phyloP scores from a whole-genome alignment of 192 early-diverging fungal genomes.

The Entomortierella chlamydospora region DNA sequence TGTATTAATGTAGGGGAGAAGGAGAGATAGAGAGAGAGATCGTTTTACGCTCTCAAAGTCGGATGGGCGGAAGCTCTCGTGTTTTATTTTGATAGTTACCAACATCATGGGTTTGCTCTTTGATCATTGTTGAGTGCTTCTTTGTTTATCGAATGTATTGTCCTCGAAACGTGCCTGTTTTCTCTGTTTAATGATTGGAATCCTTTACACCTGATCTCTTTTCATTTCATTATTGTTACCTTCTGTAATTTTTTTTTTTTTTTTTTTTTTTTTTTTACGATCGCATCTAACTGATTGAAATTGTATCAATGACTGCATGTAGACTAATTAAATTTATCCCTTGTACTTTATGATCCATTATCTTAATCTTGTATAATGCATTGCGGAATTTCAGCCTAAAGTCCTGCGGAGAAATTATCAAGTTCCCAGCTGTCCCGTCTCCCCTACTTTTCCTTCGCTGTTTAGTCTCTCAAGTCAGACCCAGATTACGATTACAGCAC shows the following conservation, averaged over 20 bases:
- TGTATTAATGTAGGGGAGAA: too few species aligned
- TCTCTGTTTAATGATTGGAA: neutral
- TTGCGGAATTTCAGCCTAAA: neutral
- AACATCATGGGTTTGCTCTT: neutral
- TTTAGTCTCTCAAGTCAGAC: neutral
- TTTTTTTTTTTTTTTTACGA: neutral
- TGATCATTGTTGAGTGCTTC: neutral
- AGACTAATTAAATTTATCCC: neutral
- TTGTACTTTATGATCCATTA: neutral
- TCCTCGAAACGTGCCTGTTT: neutral
- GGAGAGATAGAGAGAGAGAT: neutral
- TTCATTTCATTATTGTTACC: neutral
- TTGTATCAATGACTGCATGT: neutral
- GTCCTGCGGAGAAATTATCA: slow-evolving; percentile 1
- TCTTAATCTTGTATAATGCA: neutral
- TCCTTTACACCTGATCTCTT: neutral
- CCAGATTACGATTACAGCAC: too few species aligned
- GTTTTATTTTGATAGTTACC: neutral
- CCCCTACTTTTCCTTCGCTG: neutral
- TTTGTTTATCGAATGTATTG: neutral
- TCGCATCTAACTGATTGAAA: neutral
- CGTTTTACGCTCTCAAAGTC: neutral
- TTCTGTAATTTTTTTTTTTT: too few species aligned
- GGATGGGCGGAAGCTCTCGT: neutral
- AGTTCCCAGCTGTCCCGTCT: neutral